phyloP scores from a whole-genome alignment of 805 yeast species.

The Saccharomycopsis sp. region DNA sequence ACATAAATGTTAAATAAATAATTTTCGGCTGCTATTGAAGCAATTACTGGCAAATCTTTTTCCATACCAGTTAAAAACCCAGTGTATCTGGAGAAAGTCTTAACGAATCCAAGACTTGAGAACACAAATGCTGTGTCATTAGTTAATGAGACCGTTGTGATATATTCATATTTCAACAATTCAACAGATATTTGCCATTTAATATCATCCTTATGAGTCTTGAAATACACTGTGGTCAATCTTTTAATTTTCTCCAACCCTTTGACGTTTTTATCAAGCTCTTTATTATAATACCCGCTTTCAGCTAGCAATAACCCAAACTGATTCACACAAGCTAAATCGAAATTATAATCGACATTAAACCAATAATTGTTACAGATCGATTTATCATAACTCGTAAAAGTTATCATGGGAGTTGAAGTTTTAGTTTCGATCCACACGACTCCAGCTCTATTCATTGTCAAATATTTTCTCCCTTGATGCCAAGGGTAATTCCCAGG shows the following conservation, averaged over 20 bases:
- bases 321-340: conserved; percentile 12
- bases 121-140: conserved; percentile 5
- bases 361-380: conserved; percentile 10
- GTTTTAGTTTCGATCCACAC: conserved; percentile 22
- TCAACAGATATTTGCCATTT: conserved; percentile 8
- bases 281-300: conserved; percentile 14
- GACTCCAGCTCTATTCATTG: conserved; percentile 15
- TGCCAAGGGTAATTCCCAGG: conserved; percentile 19
- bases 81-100: conserved; percentile 5
- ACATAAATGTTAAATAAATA: conserved; percentile 10
- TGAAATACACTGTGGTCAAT: conserved; percentile 7
- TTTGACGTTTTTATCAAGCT: background rate
- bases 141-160: conserved; percentile 2
- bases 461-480: conserved; percentile 19
- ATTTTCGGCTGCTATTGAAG: conserved; percentile 10
- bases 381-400: conserved; percentile 15
- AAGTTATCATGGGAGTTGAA: conserved; percentile 17
- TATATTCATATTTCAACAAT: conserved; percentile 13
- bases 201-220: conserved; percentile 3
- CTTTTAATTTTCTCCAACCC: conserved; percentile 9
- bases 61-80: conserved; percentile 14
- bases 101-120: conserved; percentile 9
- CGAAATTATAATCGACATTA: conserved; percentile 16
- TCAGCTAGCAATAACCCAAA: conserved; percentile 14
- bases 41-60: conserved; percentile 15